These are phyloP conservation scores for Rhynchospora pubera DNA, from an alignment of 176 grass and related monocot genomes.

Conservation along the genomic window DNA sequence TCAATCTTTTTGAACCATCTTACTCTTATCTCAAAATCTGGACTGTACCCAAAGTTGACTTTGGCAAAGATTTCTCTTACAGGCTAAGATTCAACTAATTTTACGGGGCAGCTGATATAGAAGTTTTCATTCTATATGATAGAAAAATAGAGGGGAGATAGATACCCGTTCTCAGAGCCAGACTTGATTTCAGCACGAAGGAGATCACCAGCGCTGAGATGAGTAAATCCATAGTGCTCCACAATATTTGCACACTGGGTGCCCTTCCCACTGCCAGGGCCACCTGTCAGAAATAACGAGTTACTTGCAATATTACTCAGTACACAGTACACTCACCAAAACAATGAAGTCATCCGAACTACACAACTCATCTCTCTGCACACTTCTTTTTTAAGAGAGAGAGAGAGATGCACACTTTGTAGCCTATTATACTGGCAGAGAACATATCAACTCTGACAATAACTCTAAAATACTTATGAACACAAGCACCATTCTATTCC, in stretches of 20 bases:
- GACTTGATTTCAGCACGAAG: slow-evolving; percentile 79
- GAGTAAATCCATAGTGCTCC: slow-evolving; percentile 70
- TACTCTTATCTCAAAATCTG: background rate
- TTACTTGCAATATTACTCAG: slow-evolving; percentile 11
- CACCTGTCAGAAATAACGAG: slow-evolving; percentile 38
- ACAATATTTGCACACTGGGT: slow-evolving; percentile 91
- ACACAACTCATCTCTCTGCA: background rate
- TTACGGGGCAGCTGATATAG: background rate
- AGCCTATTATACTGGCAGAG: background rate
- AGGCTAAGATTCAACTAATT: slow-evolving; percentile 2
- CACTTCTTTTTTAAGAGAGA: background rate
- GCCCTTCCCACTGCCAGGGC: slow-evolving; percentile 88
- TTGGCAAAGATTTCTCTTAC: background rate
- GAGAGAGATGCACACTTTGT: no score
- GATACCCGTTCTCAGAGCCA: slow-evolving; percentile 76
- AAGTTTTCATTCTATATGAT: background rate
- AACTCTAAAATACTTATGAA: background rate
- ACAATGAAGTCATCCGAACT: background rate
- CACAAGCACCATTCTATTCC: background rate
- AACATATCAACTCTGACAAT: background rate
- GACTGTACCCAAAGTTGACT: background rate
- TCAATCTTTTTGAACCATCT: background rate
- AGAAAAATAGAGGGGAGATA: background rate
- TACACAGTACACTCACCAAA: background rate
- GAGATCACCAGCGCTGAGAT: slow-evolving; percentile 93